Percentiles rank a stretch among this genome's conserved stretches.
phyloP scores from a whole-genome alignment of 179 eudicot species.

The Silene noctiflora region DNA sequence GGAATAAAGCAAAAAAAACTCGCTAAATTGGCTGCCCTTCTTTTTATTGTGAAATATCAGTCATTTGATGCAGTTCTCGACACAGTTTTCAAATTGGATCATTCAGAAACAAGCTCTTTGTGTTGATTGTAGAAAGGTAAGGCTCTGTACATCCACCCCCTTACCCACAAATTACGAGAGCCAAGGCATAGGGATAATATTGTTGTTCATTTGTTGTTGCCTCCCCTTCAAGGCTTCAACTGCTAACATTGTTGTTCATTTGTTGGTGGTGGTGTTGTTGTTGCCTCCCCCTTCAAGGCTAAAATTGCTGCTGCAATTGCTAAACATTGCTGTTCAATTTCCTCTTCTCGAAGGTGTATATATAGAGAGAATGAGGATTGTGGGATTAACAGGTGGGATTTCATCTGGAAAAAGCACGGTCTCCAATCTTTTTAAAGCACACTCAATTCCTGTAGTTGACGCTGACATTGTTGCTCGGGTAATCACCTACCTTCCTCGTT shows the following conservation, averaged over 20 bases:
- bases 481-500: not conserved
- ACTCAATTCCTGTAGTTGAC: slow-evolving; percentile 71
- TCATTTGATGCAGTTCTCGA: not conserved
- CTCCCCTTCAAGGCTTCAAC: no score
- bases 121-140: no score
- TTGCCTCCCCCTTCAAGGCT: no score
- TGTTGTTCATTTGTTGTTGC: no score
- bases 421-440: slow-evolving; percentile 78
- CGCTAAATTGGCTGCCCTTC: no score
- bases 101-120: not conserved
- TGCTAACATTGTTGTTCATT: no score
- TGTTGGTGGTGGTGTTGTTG: no score
- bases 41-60: no score
- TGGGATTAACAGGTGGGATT: slow-evolving; percentile 91
- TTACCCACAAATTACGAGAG: no score
- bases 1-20: no score
- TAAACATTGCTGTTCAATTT: not conserved
- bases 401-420: slow-evolving; percentile 88
- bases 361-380: slow-evolving; percentile 53
- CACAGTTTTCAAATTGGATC: not conserved
- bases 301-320: not conserved
- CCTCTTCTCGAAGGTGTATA: not conserved
- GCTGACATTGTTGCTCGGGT: slow-evolving; percentile 94
- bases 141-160: no score
- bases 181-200: no score